Percentiles rank a stretch among this genome's conserved stretches.
Conservation (phyloP, 345 rosid species). For the Luvunga scandens region DNA sequence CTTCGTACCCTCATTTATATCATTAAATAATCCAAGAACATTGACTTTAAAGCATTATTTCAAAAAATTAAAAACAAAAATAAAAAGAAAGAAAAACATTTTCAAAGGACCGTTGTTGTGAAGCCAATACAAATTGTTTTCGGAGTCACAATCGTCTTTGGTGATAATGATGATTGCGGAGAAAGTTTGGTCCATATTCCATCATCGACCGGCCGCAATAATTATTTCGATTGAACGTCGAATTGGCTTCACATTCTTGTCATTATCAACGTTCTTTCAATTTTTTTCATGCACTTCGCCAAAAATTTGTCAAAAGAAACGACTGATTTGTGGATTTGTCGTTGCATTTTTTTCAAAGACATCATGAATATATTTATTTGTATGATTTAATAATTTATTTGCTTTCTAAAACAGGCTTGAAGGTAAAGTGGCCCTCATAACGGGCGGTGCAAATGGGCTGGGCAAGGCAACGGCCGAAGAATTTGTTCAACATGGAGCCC, state of each 20-base stretch:
- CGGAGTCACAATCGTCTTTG: not conserved
- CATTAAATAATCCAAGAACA: too few relatives aligned
- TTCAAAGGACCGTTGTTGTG: not conserved
- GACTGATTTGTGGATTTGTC: not conserved
- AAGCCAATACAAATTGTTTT: not conserved
- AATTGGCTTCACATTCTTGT: not conserved
- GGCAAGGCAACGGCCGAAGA: slow-evolving; percentile 69
- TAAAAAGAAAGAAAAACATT: not conserved
- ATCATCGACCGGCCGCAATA: slow-evolving; percentile 1
- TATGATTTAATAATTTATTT: not conserved
- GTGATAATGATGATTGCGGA: not conserved
- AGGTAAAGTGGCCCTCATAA: slow-evolving; percentile 66
- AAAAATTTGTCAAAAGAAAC: not conserved
- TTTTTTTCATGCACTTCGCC: slow-evolving; percentile 1
- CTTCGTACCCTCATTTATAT: too few relatives aligned
- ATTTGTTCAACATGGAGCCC: slow-evolving; percentile 62
- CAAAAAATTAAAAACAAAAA: too few relatives aligned
- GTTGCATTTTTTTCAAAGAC: not conserved
- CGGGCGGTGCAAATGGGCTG: slow-evolving; percentile 82
- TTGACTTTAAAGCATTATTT: too few relatives aligned
- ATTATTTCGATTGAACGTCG: slow-evolving; percentile 1
- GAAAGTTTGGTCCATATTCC: slow-evolving; percentile 2
- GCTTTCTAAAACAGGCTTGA: slow-evolving; percentile 38
- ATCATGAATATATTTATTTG: not conserved
- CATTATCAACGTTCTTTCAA: not conserved